These are phyloP conservation scores for Kodamaea suecica DNA, from an alignment of 1,139 yeast genomes.

Conservation along the genomic window DNA sequence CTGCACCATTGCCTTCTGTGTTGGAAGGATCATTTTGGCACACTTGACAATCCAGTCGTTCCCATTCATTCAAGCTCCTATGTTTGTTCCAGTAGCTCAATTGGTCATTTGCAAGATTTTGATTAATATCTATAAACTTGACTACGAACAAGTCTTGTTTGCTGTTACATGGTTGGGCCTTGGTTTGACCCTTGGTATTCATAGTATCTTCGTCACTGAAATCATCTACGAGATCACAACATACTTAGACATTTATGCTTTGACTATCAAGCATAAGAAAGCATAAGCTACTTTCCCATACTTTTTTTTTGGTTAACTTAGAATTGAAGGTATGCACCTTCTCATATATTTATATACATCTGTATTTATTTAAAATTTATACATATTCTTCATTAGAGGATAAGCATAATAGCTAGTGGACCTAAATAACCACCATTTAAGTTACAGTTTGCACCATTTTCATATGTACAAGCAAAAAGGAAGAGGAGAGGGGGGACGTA, in stretches of 20 bases:
- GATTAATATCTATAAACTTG: conserved; percentile 38
- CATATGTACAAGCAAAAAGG: conserved; percentile 11
- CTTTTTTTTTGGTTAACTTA: no score
- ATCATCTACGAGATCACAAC: conserved; percentile 79
- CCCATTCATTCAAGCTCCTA: conserved; percentile 71
- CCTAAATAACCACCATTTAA: neutral
- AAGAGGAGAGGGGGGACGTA: neutral
- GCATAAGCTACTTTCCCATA: conserved; percentile 22
- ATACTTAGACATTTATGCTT: conserved; percentile 80
- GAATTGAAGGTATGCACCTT: no score
- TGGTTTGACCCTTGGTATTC: conserved; percentile 74
- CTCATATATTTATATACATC: no score
- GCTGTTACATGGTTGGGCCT: conserved; percentile 67
- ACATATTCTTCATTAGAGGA: neutral
- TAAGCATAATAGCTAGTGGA: neutral
- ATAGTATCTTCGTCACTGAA: conserved; percentile 76
- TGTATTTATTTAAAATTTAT: no score
- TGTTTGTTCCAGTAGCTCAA: conserved; percentile 64
- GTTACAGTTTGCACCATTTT: conserved; percentile 2
- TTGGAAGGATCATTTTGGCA: conserved; percentile 85
- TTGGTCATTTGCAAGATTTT: conserved; percentile 41
- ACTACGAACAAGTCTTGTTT: conserved; percentile 36
- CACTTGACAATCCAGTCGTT: conserved; percentile 79
- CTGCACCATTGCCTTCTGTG: conserved; percentile 72
- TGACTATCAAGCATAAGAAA: conserved; percentile 78